These are phyloP conservation scores for Austroboletus eburneus DNA, from an alignment of 768 basidiomycete species.

Conservation along the genomic window DNA sequence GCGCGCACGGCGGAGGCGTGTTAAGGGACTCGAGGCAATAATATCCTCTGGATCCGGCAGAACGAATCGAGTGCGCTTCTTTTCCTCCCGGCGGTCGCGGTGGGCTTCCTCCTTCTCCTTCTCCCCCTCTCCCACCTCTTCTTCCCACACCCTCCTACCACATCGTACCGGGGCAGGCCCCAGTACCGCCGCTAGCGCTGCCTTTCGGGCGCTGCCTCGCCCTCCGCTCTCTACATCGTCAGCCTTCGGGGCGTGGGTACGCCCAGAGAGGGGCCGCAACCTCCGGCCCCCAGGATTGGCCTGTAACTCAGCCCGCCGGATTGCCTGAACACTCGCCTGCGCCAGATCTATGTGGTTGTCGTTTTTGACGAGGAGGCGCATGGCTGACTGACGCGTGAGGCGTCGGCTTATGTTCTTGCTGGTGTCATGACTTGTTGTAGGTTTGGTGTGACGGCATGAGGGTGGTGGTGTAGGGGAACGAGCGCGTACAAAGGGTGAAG, in stretches of 20 bases:
- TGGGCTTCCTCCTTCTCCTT: neutral
- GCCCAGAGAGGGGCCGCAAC: neutral
- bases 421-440: neutral
- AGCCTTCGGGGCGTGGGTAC: too few relatives aligned
- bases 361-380: neutral
- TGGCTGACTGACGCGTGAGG: neutral
- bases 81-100: neutral
- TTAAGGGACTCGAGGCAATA: too few relatives aligned
- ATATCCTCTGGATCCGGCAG: constrained; percentile 2
- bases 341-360: neutral
- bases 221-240: neutral
- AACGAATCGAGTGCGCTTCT: constrained; percentile 14
- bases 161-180: neutral
- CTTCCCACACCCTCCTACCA: neutral
- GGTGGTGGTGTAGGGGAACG: constrained; percentile 9
- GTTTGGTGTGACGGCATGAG: neutral
- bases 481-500: neutral
- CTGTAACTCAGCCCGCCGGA: neutral
- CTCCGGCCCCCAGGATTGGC: neutral
- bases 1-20: neutral
- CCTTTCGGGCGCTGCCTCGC: too few relatives aligned
- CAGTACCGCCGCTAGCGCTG: too few relatives aligned
- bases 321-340: constrained; percentile 3
- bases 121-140: neutral
- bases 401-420: neutral